Percentiles rank a stretch among this genome's conserved stretches.
phyloP scores from a whole-genome alignment of 2,329 filamentous ascomycete species.

The Aquanectria penicillioides region DNA sequence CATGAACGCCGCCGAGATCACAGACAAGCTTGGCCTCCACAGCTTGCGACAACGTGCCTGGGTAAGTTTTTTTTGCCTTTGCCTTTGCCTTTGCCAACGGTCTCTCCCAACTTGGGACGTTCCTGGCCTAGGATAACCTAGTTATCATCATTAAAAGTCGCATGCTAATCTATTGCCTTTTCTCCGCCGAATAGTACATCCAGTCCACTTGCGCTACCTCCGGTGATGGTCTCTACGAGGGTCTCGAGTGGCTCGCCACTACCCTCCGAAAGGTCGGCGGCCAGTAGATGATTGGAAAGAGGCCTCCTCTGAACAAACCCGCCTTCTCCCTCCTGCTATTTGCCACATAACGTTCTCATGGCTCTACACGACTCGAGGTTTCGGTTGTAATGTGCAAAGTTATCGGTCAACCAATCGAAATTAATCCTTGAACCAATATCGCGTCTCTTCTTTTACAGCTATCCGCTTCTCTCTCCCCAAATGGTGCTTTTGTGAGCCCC shows the following conservation, averaged over 20 bases:
- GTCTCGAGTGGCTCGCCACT: constrained; percentile 92
- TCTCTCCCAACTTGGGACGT: neutral
- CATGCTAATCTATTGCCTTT: constrained; percentile 37
- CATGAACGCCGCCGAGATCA: constrained; percentile 99
- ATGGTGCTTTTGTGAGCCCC: constrained; percentile 45
- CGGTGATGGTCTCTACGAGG: constrained; percentile 99
- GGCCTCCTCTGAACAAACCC: constrained; percentile 45
- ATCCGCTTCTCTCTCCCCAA: constrained; percentile 37
- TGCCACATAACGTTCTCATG: constrained; percentile 54
- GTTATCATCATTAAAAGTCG: constrained; percentile 11
- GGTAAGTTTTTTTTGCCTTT: constrained; percentile 73
- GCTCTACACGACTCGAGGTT: constrained; percentile 57
- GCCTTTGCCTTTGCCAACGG: too few species aligned
- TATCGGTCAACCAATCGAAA: constrained; percentile 66
- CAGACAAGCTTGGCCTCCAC: constrained; percentile 99
- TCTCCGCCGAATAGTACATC: constrained; percentile 78
- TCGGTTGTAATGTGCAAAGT: constrained; percentile 69
- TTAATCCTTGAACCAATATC: constrained; percentile 54
- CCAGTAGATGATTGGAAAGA: constrained; percentile 61
- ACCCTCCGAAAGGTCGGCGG: constrained; percentile 81
- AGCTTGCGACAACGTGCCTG: constrained; percentile 98
- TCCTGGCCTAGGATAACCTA: too few species aligned
- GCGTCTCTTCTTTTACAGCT: constrained; percentile 43
- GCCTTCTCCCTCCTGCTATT: constrained; percentile 49
- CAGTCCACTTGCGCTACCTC: constrained; percentile 99